phyloP scores from a whole-genome alignment of 2,329 filamentous ascomycete species.

The Tolypocladium endophyticum region DNA sequence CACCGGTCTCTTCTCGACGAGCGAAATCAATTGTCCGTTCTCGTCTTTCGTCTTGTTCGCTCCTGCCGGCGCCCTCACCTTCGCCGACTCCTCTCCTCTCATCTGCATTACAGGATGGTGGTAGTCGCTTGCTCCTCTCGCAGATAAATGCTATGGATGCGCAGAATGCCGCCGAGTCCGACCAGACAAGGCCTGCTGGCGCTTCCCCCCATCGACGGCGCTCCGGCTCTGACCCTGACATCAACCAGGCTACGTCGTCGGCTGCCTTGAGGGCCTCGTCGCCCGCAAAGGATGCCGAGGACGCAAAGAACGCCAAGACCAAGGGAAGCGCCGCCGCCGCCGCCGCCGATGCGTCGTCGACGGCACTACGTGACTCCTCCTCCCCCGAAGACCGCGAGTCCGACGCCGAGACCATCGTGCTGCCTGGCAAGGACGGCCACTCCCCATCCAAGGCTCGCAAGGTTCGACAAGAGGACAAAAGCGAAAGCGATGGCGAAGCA shows the following conservation, averaged over 20 bases:
- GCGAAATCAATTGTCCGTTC: conserved; percentile 1
- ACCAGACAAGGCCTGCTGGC: conserved; percentile 46
- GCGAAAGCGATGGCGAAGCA: conserved; percentile 40
- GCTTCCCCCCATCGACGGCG: conserved; percentile 37
- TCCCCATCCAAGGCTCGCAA: conserved; percentile 55
- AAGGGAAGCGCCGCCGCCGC: conserved; percentile 1
- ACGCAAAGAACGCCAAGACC: conserved; percentile 1
- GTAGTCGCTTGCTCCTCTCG: conserved; percentile 36
- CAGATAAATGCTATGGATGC: conserved; percentile 59
- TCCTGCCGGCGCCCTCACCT: conserved; percentile 4
- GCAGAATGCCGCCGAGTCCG: conserved; percentile 56
- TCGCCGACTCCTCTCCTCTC: conserved; percentile 6
- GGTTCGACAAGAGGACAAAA: conserved; percentile 54
- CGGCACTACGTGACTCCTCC: conserved; percentile 25
- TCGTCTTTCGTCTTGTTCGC: not conserved
- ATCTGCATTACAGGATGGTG: conserved; percentile 44
- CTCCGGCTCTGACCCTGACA: conserved; percentile 12
- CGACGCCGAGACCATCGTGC: conserved; percentile 62
- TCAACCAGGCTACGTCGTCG: conserved; percentile 8
- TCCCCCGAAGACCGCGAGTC: conserved; percentile 48
- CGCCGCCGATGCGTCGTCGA: conserved; percentile 1
- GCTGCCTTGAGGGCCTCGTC: conserved; percentile 5
- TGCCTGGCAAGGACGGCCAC: conserved; percentile 53
- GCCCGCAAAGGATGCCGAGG: conserved; percentile 6
- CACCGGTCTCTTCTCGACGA: not conserved